These are phyloP conservation scores for Chaetomium sp. DNA, from an alignment of 2,329 filamentous ascomycete genomes.

Conservation along the genomic window DNA sequence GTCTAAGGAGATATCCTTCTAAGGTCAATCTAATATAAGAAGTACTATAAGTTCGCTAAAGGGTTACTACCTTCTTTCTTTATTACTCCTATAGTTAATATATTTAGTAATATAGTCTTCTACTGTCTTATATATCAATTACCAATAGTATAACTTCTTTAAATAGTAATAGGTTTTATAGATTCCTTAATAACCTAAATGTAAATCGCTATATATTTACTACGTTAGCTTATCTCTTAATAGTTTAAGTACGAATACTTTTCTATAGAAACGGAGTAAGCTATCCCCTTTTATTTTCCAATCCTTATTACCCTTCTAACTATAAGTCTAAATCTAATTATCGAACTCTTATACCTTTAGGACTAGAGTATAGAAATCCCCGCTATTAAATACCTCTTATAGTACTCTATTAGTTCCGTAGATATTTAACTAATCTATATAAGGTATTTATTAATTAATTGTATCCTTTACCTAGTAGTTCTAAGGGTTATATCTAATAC, in stretches of 20 bases:
- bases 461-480: no score
- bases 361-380: no score
- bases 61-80: not conserved
- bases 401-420: no score
- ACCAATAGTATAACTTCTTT: not conserved
- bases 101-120: not conserved
- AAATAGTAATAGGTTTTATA: not conserved
- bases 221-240: not conserved
- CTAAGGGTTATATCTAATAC: no score
- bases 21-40: not conserved
- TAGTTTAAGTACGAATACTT: not conserved
- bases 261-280: not conserved
- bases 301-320: no score
- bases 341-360: no score
- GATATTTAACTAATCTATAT: no score
- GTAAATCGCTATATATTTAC: not conserved
- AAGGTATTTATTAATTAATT: no score
- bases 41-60: not conserved
- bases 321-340: no score
- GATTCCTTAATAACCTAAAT: not conserved
- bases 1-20: not conserved
- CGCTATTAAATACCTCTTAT: no score
- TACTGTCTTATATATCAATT: not conserved
- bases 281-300: no score
- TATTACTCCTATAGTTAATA: not conserved